These are phyloP conservation scores for Coemansia umbellata DNA, from an alignment of 192 early-diverging fungal species.

Conservation along the genomic window DNA sequence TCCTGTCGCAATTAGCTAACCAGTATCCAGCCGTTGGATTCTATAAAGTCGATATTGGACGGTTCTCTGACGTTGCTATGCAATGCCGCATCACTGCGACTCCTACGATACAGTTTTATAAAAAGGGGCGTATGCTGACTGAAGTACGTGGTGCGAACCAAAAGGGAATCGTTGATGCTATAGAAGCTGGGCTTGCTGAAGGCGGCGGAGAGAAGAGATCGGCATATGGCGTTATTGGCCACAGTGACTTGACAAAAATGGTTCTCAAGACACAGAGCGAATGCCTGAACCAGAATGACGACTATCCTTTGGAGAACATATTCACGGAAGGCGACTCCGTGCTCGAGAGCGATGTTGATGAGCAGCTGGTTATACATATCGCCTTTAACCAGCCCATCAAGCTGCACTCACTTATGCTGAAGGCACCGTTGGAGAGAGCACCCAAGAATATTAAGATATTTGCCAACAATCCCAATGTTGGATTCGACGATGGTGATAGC, in stretches of 20 bases:
- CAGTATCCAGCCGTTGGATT: constrained; percentile 34
- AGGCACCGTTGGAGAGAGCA: constrained; percentile 59
- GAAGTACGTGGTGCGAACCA: constrained; percentile 82
- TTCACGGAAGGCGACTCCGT: constrained; percentile 66
- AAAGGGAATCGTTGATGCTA: constrained; percentile 59
- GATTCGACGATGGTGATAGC: constrained; percentile 84
- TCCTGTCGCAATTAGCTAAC: constrained; percentile 15
- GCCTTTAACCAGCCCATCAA: constrained; percentile 81
- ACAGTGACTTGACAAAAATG: constrained; percentile 60
- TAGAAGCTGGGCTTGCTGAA: constrained; percentile 49
- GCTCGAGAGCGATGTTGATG: constrained; percentile 92
- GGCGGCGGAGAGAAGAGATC: constrained; percentile 10
- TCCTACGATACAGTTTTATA: constrained; percentile 60
- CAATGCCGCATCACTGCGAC: constrained; percentile 41
- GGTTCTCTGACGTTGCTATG: constrained; percentile 32
- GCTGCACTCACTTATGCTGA: constrained; percentile 57
- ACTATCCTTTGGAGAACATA: constrained; percentile 70
- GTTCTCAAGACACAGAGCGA: constrained; percentile 71
- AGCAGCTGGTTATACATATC: constrained; percentile 85
- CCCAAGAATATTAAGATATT: constrained; percentile 86
- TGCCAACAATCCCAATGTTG: constrained; percentile 74
- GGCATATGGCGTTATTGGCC: constrained; percentile 50
- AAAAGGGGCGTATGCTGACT: constrained; percentile 66
- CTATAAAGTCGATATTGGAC: constrained; percentile 41
- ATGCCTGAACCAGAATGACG: constrained; percentile 81